phyloP scores from a whole-genome alignment of 2,329 filamentous ascomycete genomes.

The Bipolaris cookei region DNA sequence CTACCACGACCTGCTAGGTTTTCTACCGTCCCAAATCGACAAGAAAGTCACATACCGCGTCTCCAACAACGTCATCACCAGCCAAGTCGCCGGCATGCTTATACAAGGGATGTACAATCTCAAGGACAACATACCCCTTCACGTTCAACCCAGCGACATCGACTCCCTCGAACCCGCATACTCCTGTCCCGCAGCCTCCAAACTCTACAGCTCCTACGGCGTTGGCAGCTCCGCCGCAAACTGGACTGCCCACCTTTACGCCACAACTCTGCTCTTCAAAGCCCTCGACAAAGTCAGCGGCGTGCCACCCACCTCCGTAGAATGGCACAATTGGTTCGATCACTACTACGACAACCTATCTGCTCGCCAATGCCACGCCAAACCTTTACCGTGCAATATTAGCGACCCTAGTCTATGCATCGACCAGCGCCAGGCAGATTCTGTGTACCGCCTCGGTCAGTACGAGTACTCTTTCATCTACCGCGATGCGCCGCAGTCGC shows the following conservation, averaged over 20 bases:
- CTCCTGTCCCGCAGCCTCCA: conserved; percentile 62
- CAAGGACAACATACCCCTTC: conserved; percentile 29
- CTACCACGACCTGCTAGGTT: conserved; percentile 71
- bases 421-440: conserved; percentile 66
- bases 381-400: conserved; percentile 71
- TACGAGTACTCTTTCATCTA: conserved; percentile 84
- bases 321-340: conserved; percentile 75
- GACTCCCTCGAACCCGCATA: conserved; percentile 80
- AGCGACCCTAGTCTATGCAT: conserved; percentile 64
- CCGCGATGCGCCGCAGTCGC: conserved; percentile 67
- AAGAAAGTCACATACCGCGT: conserved; percentile 69
- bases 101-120: conserved; percentile 67
- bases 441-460: conserved; percentile 76
- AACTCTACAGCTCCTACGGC: conserved; percentile 54
- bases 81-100: conserved; percentile 78
- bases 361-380: conserved; percentile 75
- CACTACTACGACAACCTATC: conserved; percentile 88
- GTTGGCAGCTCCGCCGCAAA: conserved; percentile 51
- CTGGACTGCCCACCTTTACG: conserved; percentile 71
- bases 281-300: conserved; percentile 72
- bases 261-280: conserved; percentile 61
- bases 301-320: conserved; percentile 61
- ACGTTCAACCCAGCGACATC: conserved; percentile 61
- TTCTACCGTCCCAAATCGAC: conserved; percentile 63
- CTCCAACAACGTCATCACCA: conserved; percentile 83